Evolutionary conservation across 345 rosid species (phyloP).

Genomic region (Eutrema japonicum): DNA sequence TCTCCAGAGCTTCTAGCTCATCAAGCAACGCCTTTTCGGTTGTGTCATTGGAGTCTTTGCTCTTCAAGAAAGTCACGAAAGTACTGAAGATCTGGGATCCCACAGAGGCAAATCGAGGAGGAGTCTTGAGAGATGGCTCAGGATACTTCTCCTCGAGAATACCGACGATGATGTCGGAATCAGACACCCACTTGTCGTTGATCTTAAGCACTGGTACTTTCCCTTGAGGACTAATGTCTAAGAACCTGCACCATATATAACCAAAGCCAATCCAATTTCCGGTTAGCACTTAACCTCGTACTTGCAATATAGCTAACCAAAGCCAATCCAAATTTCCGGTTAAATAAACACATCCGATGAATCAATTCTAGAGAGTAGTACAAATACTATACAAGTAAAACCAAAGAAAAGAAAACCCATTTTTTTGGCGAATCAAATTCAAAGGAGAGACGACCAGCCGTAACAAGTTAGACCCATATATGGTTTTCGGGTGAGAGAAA

Average conservation of each 20-base stretch:
- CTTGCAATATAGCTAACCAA: background rate
- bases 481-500: background rate
- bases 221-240: constrained; percentile 79
- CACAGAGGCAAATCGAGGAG: constrained; percentile 66
- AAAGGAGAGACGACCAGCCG: background rate
- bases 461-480: background rate
- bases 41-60: constrained; percentile 82
- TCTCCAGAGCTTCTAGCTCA: constrained; percentile 82
- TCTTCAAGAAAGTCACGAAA: constrained; percentile 71
- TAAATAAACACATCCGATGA: background rate
- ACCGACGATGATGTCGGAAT: constrained; percentile 82
- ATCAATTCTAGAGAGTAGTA: background rate
- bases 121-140: constrained; percentile 69
- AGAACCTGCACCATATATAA: constrained; percentile 55
- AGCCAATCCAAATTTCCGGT: constrained; percentile 23
- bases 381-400: background rate
- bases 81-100: constrained; percentile 74
- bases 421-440: background rate
- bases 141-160: constrained; percentile 84
- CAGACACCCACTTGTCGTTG: constrained; percentile 83
- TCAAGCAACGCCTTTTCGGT: constrained; percentile 72
- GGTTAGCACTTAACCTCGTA: background rate
- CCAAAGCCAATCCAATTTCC: constrained; percentile 17
- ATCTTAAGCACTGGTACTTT: constrained; percentile 79
- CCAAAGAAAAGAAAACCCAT: background rate